Base-by-base conservation (phyloP, 345 rosid genomes). In the Rubroshorea leprosula region DNA sequence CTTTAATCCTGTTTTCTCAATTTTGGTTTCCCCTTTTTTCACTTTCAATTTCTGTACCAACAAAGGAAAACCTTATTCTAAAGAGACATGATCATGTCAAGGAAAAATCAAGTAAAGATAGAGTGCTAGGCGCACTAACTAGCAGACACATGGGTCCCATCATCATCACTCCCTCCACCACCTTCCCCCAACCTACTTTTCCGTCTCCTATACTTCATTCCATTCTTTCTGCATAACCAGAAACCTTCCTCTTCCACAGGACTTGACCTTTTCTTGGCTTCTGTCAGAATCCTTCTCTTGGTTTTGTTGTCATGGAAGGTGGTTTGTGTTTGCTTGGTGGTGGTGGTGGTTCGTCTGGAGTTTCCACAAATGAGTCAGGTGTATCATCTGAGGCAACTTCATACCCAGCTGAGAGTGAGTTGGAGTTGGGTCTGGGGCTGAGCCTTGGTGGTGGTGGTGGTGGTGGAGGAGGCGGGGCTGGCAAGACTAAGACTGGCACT, bases 71-170 rank as follows among this genome's bases (percentile, higher is more conserved):
- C 54, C 64, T 66, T 72, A 68, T 67, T 68, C 76, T 68, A 66
- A 73, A 73, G 70, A 59, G 76, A 78, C 58, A 78, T 68, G 76
- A 69, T 71, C 72, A 22, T 80, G 78, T 53, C 77, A 47, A 61
- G 65, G 44, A 52, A 68, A 56, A 68, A 63, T 49, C 1, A 25
- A 26, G 35, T 46, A 53, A 64, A 31, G 55, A n/a, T 43, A 49
- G 80, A 78, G 84, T 87, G 91, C 82, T 74, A 56, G 68, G 83
- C 86, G 83, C 96, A 87, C 89, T 85, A 77, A 85, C 87, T 85
- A 77, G 68, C 70, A 77, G 86, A 88, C 96, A 83, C 44, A 58
- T 51, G 77, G 96, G 86, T 5, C 89, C 92, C 86, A 81, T 55
- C 58, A 47, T 81, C 83, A 83, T 83, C 89, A 83, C 79, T 73